Evolutionary conservation across 768 basidiomycete species (phyloP).

Genomic region (Infundibulicybe gibba): DNA sequence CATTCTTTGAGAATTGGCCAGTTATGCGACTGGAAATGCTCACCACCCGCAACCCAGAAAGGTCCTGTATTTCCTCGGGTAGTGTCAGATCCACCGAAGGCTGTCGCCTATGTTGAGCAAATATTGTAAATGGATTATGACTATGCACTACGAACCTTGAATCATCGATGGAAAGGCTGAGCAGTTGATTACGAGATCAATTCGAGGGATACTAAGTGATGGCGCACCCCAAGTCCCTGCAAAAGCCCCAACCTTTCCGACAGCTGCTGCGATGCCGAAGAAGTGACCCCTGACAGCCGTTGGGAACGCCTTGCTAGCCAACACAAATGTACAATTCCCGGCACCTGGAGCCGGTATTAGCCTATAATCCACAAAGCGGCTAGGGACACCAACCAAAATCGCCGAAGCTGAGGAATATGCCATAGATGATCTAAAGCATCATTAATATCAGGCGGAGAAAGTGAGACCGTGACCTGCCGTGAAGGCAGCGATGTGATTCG

Average conservation of each 20-base stretch:
- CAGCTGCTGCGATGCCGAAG: constrained; percentile 83
- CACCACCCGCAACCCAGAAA: constrained; percentile 82
- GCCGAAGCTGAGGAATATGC: constrained; percentile 85
- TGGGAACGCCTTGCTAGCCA: constrained; percentile 80
- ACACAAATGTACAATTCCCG: constrained; percentile 79
- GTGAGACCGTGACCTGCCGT: constrained; percentile 39
- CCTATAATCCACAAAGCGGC: constrained; percentile 27
- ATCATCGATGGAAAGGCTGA: constrained; percentile 72
- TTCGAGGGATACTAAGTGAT: no score
- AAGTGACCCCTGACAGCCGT: constrained; percentile 83
- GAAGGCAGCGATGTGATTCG: constrained; percentile 65
- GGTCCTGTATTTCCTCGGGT: constrained; percentile 73
- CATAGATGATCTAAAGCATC: constrained; percentile 67
- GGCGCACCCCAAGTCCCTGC: constrained; percentile 72
- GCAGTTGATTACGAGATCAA: background rate
- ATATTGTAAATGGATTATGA: background rate
- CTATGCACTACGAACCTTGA: constrained; percentile 32
- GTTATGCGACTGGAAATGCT: no score
- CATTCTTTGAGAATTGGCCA: no score
- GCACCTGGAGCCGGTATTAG: no score
- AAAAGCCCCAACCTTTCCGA: constrained; percentile 83
- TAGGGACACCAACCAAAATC: constrained; percentile 51
- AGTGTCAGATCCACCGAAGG: constrained; percentile 53
- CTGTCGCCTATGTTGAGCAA: constrained; percentile 23
- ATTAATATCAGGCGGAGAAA: no score